These are phyloP conservation scores for Triticum timopheevii DNA, from an alignment of 176 grass and related monocot genomes.

Conservation along the genomic window DNA sequence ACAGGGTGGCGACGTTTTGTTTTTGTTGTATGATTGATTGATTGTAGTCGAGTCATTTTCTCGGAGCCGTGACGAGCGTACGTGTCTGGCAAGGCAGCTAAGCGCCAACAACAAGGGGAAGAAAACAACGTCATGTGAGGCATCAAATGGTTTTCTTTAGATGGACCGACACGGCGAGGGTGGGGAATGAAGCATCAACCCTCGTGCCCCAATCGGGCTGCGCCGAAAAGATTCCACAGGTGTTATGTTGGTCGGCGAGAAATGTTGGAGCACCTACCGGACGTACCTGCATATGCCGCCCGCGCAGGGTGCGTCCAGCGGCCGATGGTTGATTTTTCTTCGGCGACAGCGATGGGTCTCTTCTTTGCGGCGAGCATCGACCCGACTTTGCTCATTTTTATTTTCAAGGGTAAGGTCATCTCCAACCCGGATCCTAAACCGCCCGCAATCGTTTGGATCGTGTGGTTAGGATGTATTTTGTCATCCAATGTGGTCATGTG, in stretches of 20 bases:
- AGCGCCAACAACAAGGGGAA: neutral
- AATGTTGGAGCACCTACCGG: neutral
- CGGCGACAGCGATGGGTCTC: neutral
- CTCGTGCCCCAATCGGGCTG: neutral
- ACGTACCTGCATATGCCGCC: neutral
- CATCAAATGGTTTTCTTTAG: neutral
- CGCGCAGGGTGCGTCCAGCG: too few species aligned
- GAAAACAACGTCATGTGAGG: slow-evolving; percentile 12
- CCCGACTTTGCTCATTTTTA: too few species aligned
- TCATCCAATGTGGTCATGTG: too few species aligned
- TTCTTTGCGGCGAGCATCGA: neutral
- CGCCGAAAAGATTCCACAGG: neutral
- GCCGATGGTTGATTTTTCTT: neutral
- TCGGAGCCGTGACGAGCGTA: neutral
- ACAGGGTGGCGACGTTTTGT: neutral
- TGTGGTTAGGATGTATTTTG: too few species aligned
- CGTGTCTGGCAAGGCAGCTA: neutral
- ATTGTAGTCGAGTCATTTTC: neutral
- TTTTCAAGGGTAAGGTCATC: too few species aligned
- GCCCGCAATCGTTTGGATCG: too few species aligned
- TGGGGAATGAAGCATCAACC: neutral
- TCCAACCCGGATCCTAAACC: too few species aligned
- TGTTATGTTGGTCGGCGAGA: neutral
- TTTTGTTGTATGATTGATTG: neutral
- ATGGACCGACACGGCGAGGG: neutral